A percentile compares a stretch with the other conserved stretches of the same genome.
These are phyloP conservation scores for Lepidopterella palustris DNA, from an alignment of 495 filamentous ascomycete genomes.

Conservation along the genomic window DNA sequence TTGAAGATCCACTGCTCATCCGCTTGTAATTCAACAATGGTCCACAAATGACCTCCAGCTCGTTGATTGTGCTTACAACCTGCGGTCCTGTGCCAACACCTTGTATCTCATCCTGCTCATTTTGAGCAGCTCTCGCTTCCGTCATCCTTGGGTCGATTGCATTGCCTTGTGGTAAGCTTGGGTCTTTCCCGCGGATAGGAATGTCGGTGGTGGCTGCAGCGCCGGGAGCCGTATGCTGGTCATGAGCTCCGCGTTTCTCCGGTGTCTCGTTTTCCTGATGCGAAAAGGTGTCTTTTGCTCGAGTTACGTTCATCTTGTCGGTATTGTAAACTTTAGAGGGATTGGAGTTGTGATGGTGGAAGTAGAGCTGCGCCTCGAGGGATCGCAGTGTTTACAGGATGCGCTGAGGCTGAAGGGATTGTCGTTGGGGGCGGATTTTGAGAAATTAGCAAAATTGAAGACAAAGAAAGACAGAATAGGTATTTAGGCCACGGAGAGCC, in stretches of 20 bases:
- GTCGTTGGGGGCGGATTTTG: too few species aligned
- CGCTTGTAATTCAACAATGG: conserved; percentile 79
- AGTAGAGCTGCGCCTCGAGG: too few species aligned
- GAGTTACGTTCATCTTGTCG: background rate
- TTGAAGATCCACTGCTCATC: conserved; percentile 56
- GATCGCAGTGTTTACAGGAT: too few species aligned
- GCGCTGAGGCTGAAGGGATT: too few species aligned
- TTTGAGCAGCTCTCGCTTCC: background rate
- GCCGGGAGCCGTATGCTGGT: background rate
- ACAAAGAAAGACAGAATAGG: too few species aligned
- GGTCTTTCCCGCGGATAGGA: background rate
- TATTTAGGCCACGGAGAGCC: too few species aligned
- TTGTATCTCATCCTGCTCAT: background rate
- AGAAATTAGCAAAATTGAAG: too few species aligned
- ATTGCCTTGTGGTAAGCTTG: background rate
- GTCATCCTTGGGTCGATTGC: background rate
- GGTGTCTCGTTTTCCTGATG: conserved; percentile 3
- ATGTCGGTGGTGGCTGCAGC: background rate
- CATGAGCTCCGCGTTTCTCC: background rate
- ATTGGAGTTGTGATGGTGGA: too few species aligned
- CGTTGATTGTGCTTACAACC: conserved; percentile 20
- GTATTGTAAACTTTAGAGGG: too few species aligned
- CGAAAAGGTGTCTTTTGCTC: background rate
- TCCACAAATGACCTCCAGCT: conserved; percentile 64
- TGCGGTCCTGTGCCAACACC: conserved; percentile 33